Evolutionary conservation across 495 filamentous ascomycete genomes (phyloP).

Genomic region (Annulohypoxylon nitens): DNA sequence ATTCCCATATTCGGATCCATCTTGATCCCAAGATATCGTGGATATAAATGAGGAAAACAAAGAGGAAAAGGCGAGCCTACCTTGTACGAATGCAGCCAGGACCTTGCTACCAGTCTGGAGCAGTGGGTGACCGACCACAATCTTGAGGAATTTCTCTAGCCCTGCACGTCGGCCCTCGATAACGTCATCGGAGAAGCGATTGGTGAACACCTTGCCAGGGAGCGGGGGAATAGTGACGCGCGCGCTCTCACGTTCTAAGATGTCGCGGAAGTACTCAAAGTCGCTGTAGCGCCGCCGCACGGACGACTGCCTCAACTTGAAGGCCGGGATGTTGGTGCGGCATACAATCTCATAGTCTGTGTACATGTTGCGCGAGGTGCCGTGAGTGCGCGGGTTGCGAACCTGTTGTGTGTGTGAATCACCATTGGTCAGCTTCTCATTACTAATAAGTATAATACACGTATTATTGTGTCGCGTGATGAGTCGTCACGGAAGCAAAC

Average conservation of each 20-base stretch:
- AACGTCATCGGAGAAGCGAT: conserved; percentile 97
- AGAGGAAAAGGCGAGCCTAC: conserved; percentile 64
- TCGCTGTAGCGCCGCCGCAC: conserved; percentile 96
- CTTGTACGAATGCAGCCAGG: conserved; percentile 93
- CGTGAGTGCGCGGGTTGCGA: conserved; percentile 93
- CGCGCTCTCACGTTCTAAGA: conserved; percentile 93
- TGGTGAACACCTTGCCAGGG: conserved; percentile 97
- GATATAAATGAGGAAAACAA: background rate
- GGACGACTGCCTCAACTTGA: conserved; percentile 84
- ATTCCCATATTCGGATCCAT: conserved; percentile 30
- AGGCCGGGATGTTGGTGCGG: conserved; percentile 98
- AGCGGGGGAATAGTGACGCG: conserved; percentile 95
- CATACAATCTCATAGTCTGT: conserved; percentile 98
- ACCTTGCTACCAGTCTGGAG: conserved; percentile 98
- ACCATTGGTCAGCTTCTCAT: conserved; percentile 17
- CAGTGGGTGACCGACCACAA: conserved; percentile 95
- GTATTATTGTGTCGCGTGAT: conserved; percentile 30
- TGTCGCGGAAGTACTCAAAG: conserved; percentile 99
- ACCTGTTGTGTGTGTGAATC: conserved; percentile 69
- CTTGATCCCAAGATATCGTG: background rate
- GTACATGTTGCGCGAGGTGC: conserved; percentile 95
- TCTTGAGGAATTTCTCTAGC: conserved; percentile 95
- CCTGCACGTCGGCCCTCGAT: conserved; percentile 95
- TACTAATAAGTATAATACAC: conserved; percentile 15
- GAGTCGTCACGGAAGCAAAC: conserved; percentile 2